phyloP scores from a whole-genome alignment of 2,329 filamentous ascomycete species.

The Mycosphaerella sp. region DNA sequence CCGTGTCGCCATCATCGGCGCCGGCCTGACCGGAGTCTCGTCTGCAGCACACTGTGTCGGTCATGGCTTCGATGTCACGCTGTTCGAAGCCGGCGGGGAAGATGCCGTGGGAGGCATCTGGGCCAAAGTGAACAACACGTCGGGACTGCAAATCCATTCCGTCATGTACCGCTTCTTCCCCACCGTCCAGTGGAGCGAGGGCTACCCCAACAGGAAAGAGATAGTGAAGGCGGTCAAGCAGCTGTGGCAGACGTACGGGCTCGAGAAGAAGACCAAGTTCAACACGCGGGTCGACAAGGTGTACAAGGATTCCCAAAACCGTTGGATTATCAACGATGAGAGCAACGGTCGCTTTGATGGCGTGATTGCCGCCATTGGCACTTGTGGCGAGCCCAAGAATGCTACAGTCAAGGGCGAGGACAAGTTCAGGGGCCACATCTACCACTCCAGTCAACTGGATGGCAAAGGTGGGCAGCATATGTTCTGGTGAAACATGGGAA shows the following conservation, averaged over 20 bases:
- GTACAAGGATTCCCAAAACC: slow-evolving; percentile 59
- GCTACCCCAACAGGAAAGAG: slow-evolving; percentile 71
- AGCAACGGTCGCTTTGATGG: slow-evolving; percentile 70
- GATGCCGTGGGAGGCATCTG: slow-evolving; percentile 48
- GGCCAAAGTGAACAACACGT: slow-evolving; percentile 62
- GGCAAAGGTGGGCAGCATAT: slow-evolving; percentile 58
- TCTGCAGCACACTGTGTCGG: slow-evolving; percentile 76
- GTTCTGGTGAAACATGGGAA: slow-evolving; percentile 67
- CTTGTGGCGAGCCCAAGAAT: slow-evolving; percentile 71
- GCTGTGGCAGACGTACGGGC: slow-evolving; percentile 68
- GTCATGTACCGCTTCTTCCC: slow-evolving; percentile 87
- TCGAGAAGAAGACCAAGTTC: slow-evolving; percentile 66
- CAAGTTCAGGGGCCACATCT: slow-evolving; percentile 63
- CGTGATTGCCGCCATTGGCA: slow-evolving; percentile 70
- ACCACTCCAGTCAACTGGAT: slow-evolving; percentile 69
- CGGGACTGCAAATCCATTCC: slow-evolving; percentile 74
- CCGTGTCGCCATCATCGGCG: slow-evolving; percentile 45
- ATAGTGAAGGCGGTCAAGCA: slow-evolving; percentile 65
- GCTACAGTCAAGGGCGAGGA: slow-evolving; percentile 64
- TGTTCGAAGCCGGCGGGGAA: slow-evolving; percentile 66
- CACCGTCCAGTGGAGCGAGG: slow-evolving; percentile 63
- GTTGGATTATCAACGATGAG: slow-evolving; percentile 71
- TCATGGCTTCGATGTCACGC: slow-evolving; percentile 73
- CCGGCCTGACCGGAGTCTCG: slow-evolving; percentile 63
- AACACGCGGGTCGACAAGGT: slow-evolving; percentile 62